Percentiles rank a stretch among this genome's conserved stretches.
Evolutionary conservation across 805 yeast genomes (phyloP).

Genomic region (Lachancea lanzarotensis): DNA sequence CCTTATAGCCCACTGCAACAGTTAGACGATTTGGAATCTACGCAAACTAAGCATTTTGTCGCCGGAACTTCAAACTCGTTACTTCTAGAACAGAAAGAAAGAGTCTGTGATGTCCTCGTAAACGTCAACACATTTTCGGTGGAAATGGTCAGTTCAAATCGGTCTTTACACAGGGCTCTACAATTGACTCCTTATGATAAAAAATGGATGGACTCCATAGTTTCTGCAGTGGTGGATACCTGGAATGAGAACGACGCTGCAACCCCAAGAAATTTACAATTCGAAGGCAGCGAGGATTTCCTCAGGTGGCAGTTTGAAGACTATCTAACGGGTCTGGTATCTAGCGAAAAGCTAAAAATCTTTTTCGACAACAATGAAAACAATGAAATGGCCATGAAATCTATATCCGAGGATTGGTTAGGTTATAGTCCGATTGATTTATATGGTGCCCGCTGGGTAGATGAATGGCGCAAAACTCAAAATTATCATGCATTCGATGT

Average conservation of each 20-base stretch:
- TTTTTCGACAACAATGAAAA: constrained; percentile 40
- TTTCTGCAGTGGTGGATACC: constrained; percentile 42
- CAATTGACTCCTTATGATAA: constrained; percentile 57
- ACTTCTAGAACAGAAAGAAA: constrained; percentile 55
- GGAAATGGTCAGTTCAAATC: constrained; percentile 41
- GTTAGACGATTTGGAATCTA: constrained; percentile 58
- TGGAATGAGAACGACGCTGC: constrained; percentile 37
- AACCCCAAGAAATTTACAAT: constrained; percentile 41
- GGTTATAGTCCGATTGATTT: constrained; percentile 33
- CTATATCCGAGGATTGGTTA: constrained; percentile 24
- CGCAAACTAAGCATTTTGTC: constrained; percentile 55
- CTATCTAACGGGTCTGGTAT: constrained; percentile 67
- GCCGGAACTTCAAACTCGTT: constrained; percentile 87
- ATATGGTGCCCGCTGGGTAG: constrained; percentile 42
- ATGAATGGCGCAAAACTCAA: constrained; percentile 47
- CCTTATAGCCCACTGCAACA: constrained; percentile 96
- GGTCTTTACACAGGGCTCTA: constrained; percentile 37
- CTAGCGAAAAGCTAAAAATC: constrained; percentile 63
- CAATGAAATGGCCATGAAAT: constrained; percentile 32
- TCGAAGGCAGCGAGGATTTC: constrained; percentile 77
- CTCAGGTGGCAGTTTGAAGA: constrained; percentile 86
- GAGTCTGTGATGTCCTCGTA: constrained; percentile 63
- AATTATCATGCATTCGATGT: constrained; percentile 49
- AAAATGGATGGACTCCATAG: constrained; percentile 61
- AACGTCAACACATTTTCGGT: constrained; percentile 50